phyloP scores from a whole-genome alignment of 805 yeast species.

The Starmera caribaea region DNA sequence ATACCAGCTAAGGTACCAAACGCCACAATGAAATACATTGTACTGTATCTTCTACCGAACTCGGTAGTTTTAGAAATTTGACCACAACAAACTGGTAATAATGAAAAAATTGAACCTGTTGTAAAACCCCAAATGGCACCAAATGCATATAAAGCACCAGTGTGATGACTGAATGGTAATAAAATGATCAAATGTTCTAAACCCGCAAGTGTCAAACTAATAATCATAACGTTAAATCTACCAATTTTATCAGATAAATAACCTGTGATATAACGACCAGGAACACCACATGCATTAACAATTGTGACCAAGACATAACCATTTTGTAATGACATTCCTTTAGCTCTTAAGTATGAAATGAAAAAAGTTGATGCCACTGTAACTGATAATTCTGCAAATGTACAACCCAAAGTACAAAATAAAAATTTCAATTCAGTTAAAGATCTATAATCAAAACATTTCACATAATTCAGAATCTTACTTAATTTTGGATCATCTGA shows the following conservation, averaged over 20 bases:
- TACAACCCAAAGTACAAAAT: constrained; percentile 32
- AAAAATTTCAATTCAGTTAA: constrained; percentile 35
- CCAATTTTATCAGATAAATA: constrained; percentile 35
- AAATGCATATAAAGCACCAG: constrained; percentile 31
- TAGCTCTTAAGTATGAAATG: constrained; percentile 39
- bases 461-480: constrained; percentile 16
- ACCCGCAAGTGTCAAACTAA: constrained; percentile 21
- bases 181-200: constrained; percentile 26
- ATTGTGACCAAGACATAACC: constrained; percentile 37
- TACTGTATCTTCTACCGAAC: constrained; percentile 46
- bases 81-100: constrained; percentile 50
- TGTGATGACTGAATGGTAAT: constrained; percentile 26
- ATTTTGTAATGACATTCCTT: constrained; percentile 30
- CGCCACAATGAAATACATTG: constrained; percentile 50
- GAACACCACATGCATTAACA: constrained; percentile 29
- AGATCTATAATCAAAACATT: constrained; percentile 25
- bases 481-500: constrained; percentile 10
- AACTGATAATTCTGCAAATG: constrained; percentile 36
- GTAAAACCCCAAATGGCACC: constrained; percentile 41
- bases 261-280: constrained; percentile 37
- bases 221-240: constrained; percentile 40
- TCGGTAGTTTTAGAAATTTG: constrained; percentile 44
- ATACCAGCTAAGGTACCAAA: constrained; percentile 40
- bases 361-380: constrained; percentile 36
- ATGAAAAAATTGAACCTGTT: constrained; percentile 44